phyloP scores from a whole-genome alignment of 2,329 filamentous ascomycete species.

The Aspergillus pseudoterreus region DNA sequence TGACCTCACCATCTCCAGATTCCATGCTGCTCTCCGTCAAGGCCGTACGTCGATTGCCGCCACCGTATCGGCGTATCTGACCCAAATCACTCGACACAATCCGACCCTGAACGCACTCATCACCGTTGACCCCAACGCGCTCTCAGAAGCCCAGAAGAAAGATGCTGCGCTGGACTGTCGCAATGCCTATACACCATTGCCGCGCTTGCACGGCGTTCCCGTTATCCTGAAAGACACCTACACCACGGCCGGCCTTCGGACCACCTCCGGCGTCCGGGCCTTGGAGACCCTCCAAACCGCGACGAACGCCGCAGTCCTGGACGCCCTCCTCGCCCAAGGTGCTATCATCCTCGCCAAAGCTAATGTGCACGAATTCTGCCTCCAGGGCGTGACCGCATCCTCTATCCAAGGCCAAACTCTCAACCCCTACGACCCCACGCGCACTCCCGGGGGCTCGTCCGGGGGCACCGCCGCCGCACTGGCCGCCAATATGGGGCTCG shows the following conservation, averaged over 20 bases:
- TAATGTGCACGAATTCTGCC: slow-evolving; percentile 61
- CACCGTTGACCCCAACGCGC: slow-evolving; percentile 48
- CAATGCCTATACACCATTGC: slow-evolving; percentile 2
- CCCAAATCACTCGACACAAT: slow-evolving; percentile 57
- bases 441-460: slow-evolving; percentile 64
- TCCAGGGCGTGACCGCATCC: slow-evolving; percentile 61
- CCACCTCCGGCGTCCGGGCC: slow-evolving; percentile 53
- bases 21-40: slow-evolving; percentile 55
- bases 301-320: slow-evolving; percentile 50
- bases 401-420: slow-evolving; percentile 61
- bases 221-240: slow-evolving; percentile 64
- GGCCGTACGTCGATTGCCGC: slow-evolving; percentile 52
- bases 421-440: slow-evolving; percentile 62
- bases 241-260: slow-evolving; percentile 53
- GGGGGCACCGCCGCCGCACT: slow-evolving; percentile 61
- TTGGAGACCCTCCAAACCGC: slow-evolving; percentile 43
- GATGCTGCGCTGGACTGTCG: slow-evolving; percentile 4
- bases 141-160: slow-evolving; percentile 45
- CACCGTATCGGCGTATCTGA: slow-evolving; percentile 54
- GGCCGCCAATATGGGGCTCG: slow-evolving; percentile 55
- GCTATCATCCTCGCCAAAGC: slow-evolving; percentile 59
- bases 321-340: slow-evolving; percentile 48
- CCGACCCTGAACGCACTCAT: slow-evolving; percentile 56
- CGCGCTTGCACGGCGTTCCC: slow-evolving; percentile 56
- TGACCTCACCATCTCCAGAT: slow-evolving; percentile 52